Conservation (phyloP, 2,329 filamentous ascomycete genomes). For the Clonostachys sp. region DNA sequence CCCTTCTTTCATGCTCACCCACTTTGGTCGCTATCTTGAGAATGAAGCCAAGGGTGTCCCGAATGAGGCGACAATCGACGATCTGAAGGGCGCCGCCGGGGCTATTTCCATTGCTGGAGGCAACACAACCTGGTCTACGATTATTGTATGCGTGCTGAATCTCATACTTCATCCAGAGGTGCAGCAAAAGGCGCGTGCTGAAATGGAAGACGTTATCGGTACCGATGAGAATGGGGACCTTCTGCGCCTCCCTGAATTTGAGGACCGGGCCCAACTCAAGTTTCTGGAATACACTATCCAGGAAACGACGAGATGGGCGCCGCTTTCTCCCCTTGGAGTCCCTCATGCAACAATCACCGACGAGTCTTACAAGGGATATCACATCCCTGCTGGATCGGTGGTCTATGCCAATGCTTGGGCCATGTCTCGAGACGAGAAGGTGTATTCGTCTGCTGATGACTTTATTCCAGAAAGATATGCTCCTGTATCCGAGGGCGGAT, state of each 20-base stretch:
- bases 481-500: conserved; percentile 21
- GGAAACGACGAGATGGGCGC: conserved; percentile 38
- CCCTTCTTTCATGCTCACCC: conserved; percentile 11
- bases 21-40: conserved; percentile 13
- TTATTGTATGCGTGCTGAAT: conserved; percentile 38
- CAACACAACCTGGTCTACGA: conserved; percentile 37
- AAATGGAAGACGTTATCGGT: conserved; percentile 42
- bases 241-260: conserved; percentile 34
- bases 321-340: conserved; percentile 42
- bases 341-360: conserved; percentile 50
- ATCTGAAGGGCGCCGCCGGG: conserved; percentile 44
- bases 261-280: conserved; percentile 33
- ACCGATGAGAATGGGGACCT: conserved; percentile 6
- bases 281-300: conserved; percentile 41
- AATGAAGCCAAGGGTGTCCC: conserved; percentile 15
- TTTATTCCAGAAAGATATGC: conserved; percentile 2
- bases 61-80: conserved; percentile 28
- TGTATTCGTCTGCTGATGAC: background rate
- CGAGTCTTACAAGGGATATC: conserved; percentile 51
- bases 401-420: conserved; percentile 36
- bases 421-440: conserved; percentile 31
- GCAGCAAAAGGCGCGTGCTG: conserved; percentile 37
- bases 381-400: conserved; percentile 48
- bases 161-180: conserved; percentile 34
- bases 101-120: conserved; percentile 42